phyloP scores from a whole-genome alignment of 2,329 filamentous ascomycete species.

The Exserohilum rostratum region DNA sequence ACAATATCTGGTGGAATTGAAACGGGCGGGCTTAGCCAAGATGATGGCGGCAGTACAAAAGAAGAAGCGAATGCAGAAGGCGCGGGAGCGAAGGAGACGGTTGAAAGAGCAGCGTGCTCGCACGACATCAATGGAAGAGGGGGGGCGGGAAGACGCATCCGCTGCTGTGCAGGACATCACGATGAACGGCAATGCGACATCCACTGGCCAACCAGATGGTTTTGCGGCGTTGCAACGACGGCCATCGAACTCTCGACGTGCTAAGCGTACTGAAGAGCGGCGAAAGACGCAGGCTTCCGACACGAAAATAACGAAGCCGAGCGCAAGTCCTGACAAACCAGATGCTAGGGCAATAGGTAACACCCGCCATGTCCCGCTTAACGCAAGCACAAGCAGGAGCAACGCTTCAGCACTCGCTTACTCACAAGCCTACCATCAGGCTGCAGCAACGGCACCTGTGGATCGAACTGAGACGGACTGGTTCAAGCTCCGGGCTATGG shows the following conservation, averaged over 20 bases:
- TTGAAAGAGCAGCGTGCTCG: conserved; percentile 30
- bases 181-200: conserved; percentile 3
- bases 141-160: conserved; percentile 2
- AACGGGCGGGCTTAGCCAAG: conserved; percentile 29
- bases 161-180: not conserved
- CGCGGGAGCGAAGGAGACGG: conserved; percentile 31
- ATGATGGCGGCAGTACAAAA: conserved; percentile 28
- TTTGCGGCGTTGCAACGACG: conserved; percentile 18
- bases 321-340: not conserved
- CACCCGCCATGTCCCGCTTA: conserved; percentile 6
- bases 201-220: conserved; percentile 6
- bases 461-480: conserved; percentile 58
- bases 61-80: conserved; percentile 30
- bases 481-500: conserved; percentile 58
- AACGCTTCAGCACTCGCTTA: conserved; percentile 19
- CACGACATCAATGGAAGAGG: conserved; percentile 12
- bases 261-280: conserved; percentile 27
- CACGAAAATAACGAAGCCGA: not conserved
- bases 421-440: conserved; percentile 32
- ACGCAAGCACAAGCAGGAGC: conserved; percentile 5
- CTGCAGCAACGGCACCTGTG: conserved; percentile 29
- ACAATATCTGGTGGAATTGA: conserved; percentile 22
- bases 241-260: conserved; percentile 24
- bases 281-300: conserved; percentile 3
- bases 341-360: not conserved